Conservation (phyloP, 176 grass and related monocot genomes). For the Triticum urartu region DNA sequence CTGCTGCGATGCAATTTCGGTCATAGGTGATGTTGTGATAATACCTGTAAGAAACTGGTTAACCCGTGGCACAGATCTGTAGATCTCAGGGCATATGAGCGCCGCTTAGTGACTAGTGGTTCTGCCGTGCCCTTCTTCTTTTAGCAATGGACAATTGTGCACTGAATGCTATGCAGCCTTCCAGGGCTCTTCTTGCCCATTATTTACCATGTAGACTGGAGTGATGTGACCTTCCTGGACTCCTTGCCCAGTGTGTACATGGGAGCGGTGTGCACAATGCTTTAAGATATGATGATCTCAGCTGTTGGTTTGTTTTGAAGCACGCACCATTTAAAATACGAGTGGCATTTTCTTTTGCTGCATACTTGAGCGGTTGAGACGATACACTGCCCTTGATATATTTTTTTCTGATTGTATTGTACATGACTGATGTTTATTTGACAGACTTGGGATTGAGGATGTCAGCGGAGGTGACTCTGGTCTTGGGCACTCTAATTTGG, state of each 20-base stretch:
- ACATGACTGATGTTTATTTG: neutral
- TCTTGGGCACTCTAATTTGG: slow-evolving; percentile 40
- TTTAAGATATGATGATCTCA: neutral
- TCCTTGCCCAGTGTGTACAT: neutral
- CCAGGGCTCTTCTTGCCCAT: too few relatives aligned
- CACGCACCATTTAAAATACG: neutral
- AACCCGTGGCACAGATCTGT: neutral
- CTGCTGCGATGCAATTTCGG: neutral
- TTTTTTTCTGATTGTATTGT: neutral
- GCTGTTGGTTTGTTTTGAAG: neutral
- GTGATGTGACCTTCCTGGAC: neutral
- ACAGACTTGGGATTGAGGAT: slow-evolving; percentile 42
- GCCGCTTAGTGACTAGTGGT: neutral
- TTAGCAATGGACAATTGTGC: neutral
- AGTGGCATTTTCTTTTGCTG: neutral
- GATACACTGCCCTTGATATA: neutral
- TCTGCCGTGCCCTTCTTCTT: neutral
- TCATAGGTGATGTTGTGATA: neutral
- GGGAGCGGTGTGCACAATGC: neutral
- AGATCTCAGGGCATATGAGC: neutral
- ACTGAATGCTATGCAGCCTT: neutral
- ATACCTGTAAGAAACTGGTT: neutral
- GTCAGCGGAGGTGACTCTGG: slow-evolving; percentile 33
- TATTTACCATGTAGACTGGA: neutral
- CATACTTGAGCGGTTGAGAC: neutral